Evolutionary conservation across 768 basidiomycete species (phyloP), one percentile per base, ranked within the genome.

Genomic region (Leucocoprinus sp.): DNA sequence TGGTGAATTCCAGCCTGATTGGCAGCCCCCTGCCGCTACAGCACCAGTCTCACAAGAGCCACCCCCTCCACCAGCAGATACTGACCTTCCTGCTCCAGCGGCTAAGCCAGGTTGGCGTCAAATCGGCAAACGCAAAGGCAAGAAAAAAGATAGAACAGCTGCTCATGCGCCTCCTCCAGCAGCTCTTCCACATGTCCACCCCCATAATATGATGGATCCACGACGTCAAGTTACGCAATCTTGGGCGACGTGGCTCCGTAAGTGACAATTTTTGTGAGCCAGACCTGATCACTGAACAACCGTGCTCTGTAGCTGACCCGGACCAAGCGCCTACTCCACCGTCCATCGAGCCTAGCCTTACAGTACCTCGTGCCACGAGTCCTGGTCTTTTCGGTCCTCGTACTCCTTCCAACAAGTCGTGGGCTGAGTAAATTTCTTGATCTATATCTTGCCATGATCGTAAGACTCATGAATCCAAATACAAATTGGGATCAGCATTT

Each of bases 1-100:
- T 45, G 89, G 89, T 41, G 82, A 88, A 60, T 92, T 84, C 56
- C 83, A 89, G 55, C 75, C 82, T 6, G 80, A 85, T n/a, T 91
- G 89, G 88, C 80, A 65, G 5, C 46, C 46, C 11, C 12, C 46
- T n/a, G 26, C 40, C 11, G 11, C 39, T 8, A 19, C 72, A 12
- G 66, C 64, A 17, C 67, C 65, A n/a, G 71, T 75, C 5, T 65
- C 67, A 6, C 54, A 59, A 11, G 68, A 71, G 6, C 64, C 67
- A 8, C 64, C 53, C 15, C 48, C 69, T 8, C 67, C 69, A 26
- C 60, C 58, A 8, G 70, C 70, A 37, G 66, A 63, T 41, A 54
- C 61, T 39, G 55, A 56, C 37, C 56, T 49, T 15, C 49, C 39
- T 28, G 18, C 14, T 5, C 39, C 35, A 42, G 34, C 26, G 38